Base-by-base conservation (phyloP, 441 rosid genomes). In the Sinapis alba region DNA sequence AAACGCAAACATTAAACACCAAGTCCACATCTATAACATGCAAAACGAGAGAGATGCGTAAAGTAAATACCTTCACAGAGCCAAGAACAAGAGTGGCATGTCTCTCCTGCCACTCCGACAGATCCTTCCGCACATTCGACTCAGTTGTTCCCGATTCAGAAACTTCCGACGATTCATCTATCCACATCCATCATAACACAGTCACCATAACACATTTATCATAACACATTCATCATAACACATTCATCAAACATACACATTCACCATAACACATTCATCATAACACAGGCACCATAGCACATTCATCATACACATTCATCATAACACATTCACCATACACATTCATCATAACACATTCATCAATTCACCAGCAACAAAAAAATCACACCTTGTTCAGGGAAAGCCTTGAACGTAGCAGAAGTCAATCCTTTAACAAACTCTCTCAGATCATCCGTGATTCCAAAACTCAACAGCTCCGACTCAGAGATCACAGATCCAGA, bases 11-110 rank as follows among this genome's bases (percentile, higher is more conserved):
- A 36, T 36, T 1, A 62, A 34, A 32, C 41, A 54, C 7, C 8
- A 68, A 53, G 3, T 6, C 19, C 11, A 43, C 45, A 57, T 3
- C 5, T n/a, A 7, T 5, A 43, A 19, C 30, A 11, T 8, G 28
- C 11, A 32, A 61, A 10, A 50, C 19, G 8, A 50, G 30, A n/a
- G 1, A 51, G 2, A 43, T n/a, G 65, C 23, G 27, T 45, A 54
- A 30, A 47, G 20, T 5, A 41, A 4, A 18, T 13, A 87, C 94
- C 91, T 89, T 87, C 23, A 89, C 91, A n/a, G 86, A 80, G 26
- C 82, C 77, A 57, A 89, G 91, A 80, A 89, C 91, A 60, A 89
- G 86, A 36, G 87, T 84, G 38, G 91, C 94, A 72, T 89, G 94
- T 62, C 84, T 84, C 84, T 86, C 91, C 50, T 89, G 91, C 90